Percentiles rank a stretch among this genome's conserved stretches.
These are phyloP conservation scores for Mycogone perniciosa DNA, from an alignment of 2,329 filamentous ascomycete genomes.

Conservation along the genomic window DNA sequence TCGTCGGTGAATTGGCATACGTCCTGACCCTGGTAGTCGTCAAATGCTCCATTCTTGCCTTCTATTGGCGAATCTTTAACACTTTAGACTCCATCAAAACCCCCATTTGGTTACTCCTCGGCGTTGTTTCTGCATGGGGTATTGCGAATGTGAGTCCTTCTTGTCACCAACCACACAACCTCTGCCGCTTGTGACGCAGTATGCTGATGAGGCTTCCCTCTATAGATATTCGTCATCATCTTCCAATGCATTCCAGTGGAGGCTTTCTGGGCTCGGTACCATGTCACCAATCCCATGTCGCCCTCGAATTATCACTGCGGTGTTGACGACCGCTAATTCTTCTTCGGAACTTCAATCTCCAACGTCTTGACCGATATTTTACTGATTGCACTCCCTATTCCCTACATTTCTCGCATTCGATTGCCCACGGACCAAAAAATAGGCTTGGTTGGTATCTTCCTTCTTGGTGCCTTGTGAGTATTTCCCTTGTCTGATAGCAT, in stretches of 20 bases:
- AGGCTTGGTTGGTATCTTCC: slow-evolving; percentile 17
- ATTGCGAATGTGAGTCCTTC: slow-evolving; percentile 2
- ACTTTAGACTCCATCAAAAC: slow-evolving; percentile 2
- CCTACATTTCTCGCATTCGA: slow-evolving; percentile 18
- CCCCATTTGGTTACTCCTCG: slow-evolving; percentile 2
- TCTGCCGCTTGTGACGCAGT: not conserved
- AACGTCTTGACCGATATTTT: slow-evolving; percentile 22
- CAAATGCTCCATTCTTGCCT: slow-evolving; percentile 14
- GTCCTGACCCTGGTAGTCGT: slow-evolving; percentile 9
- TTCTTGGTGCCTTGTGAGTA: slow-evolving; percentile 19
- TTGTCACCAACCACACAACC: not conserved
- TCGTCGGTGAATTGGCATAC: slow-evolving; percentile 14
- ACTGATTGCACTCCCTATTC: slow-evolving; percentile 20
- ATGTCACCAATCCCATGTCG: slow-evolving; percentile 8
- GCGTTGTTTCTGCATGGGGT: slow-evolving; percentile 5
- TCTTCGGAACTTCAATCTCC: slow-evolving; percentile 19
- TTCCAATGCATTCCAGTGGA: slow-evolving; percentile 16
- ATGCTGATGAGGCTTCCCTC: not conserved
- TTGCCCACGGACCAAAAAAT: slow-evolving; percentile 19
- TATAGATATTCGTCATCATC: slow-evolving; percentile 1
- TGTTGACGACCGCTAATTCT: slow-evolving; percentile 17
- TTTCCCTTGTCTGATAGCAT: too few species aligned
- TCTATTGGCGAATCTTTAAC: slow-evolving; percentile 18
- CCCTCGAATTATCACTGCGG: slow-evolving; percentile 10
- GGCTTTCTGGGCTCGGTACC: slow-evolving; percentile 15